Base-by-base conservation (phyloP, 768 basidiomycete species). In the Cystobasidium ongulense region DNA sequence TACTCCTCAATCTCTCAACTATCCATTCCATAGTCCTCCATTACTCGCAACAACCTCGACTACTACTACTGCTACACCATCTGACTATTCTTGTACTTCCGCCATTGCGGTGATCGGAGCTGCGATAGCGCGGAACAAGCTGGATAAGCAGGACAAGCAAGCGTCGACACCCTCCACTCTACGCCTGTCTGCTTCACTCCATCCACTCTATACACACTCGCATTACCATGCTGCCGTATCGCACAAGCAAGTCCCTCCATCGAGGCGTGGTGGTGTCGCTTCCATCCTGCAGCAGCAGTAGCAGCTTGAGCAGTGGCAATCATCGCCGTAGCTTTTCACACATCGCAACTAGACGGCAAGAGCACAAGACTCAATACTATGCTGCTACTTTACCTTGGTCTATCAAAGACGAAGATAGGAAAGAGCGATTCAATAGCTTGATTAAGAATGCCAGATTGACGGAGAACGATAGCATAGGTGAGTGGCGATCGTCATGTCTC, bases 331-430 rank as follows among this genome's bases (percentile, higher is more conserved):
- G 31, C 53, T 50, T 50, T 21, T 50, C 46, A 7, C 39, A 41
- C 39, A 7, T 41, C 18, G 39, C 39, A 41, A 41, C 46, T 21
- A 50, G 46, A 50, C 46, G 46, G 46, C 8, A 50, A n/a, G 46
- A 50, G 18, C 46, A 50, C 52, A 59, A 36, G 8, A 67, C 23
- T n/a, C 33, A 36, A 10, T 71, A 57, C 68, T 71, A 57, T 39
- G 50, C 59, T n/a, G 68, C 68, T 2, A 71, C 68, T 38, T 35
- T 71, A n/a, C 68, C 68, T 23, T 71, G 68, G 68, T 5, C 57
- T 15, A 13, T 11, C 33, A 27, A 59, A 13, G 31, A 43, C 1
- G 35, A 29, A 13, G 52, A 35, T 11, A 54, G 33, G 46, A 50
- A 50, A 8, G 53, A 59, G 10, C 29, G 53, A 23, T 36, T 35